Evolutionary conservation across 2,329 filamentous ascomycete genomes (phyloP).

Genomic region (Ceratocystis huliohia): DNA sequence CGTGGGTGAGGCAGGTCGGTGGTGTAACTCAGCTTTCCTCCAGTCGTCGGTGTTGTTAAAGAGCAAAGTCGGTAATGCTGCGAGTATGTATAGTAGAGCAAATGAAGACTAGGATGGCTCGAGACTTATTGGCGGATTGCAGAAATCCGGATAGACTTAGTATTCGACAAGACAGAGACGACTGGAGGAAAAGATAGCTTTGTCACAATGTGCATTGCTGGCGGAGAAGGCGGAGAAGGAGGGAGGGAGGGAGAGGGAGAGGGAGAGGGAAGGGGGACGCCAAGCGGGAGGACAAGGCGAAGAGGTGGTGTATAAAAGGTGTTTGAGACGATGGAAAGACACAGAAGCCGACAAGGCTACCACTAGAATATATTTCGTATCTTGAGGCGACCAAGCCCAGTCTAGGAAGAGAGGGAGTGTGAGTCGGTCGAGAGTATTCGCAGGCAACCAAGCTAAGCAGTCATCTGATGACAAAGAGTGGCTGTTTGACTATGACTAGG

Average conservation of each 20-base stretch:
- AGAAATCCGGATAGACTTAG: background rate
- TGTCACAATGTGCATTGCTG: slow-evolving; percentile 18
- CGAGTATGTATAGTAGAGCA: background rate
- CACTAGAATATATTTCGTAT: background rate
- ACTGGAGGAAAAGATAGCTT: slow-evolving; percentile 12
- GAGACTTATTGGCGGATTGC: background rate
- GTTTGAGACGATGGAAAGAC: background rate
- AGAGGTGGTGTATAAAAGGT: background rate
- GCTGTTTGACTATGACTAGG: slow-evolving; percentile 8
- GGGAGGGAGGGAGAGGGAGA: background rate
- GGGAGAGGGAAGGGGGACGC: background rate
- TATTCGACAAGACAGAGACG: slow-evolving; percentile 15
- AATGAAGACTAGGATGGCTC: background rate
- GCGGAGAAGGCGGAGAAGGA: background rate
- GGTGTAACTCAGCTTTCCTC: slow-evolving; percentile 29
- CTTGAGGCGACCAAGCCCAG: background rate
- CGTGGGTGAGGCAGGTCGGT: slow-evolving; percentile 27
- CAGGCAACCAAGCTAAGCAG: slow-evolving; percentile 16
- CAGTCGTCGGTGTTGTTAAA: slow-evolving; percentile 40
- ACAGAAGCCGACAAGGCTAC: background rate
- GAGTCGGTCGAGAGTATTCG: slow-evolving; percentile 12
- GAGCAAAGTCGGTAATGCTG: slow-evolving; percentile 4
- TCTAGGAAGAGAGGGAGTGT: background rate
- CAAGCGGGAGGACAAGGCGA: background rate
- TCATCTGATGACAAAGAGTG: slow-evolving; percentile 16